Percentiles rank a stretch among this genome's conserved stretches.
Conservation (phyloP, 495 filamentous ascomycete genomes). For the Articulospora tetracladia region DNA sequence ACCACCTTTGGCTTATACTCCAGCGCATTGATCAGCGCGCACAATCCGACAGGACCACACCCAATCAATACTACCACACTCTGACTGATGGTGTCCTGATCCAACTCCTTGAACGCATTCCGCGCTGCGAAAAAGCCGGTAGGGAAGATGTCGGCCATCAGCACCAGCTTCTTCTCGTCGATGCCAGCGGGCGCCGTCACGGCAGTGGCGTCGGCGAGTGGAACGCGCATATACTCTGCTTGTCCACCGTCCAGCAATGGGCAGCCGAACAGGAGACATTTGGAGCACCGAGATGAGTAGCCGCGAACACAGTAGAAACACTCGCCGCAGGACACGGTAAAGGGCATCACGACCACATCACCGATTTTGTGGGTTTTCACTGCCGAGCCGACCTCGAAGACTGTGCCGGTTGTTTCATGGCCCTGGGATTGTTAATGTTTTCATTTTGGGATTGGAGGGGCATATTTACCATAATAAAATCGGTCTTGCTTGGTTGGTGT, state of each 20-base stretch:
- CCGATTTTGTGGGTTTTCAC: slow-evolving; percentile 71
- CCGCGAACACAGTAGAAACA: slow-evolving; percentile 91
- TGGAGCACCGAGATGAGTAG: slow-evolving; percentile 79
- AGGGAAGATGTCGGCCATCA: slow-evolving; percentile 86
- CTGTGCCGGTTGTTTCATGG: slow-evolving; percentile 78
- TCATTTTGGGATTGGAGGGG: not conserved
- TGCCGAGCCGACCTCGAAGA: slow-evolving; percentile 60
- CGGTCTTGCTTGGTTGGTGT: slow-evolving; percentile 60
- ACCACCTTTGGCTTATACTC: slow-evolving; percentile 78
- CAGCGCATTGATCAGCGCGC: slow-evolving; percentile 78
- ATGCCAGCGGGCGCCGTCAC: slow-evolving; percentile 74
- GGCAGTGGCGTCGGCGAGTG: slow-evolving; percentile 78
- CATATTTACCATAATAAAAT: slow-evolving; percentile 47
- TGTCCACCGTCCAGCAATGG: slow-evolving; percentile 77
- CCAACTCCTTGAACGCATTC: slow-evolving; percentile 72
- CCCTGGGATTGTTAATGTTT: slow-evolving; percentile 35
- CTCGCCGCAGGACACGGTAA: slow-evolving; percentile 78
- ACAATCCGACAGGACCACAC: slow-evolving; percentile 86
- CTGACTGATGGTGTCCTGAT: slow-evolving; percentile 56
- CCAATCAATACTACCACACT: slow-evolving; percentile 76
- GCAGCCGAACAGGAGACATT: slow-evolving; percentile 71
- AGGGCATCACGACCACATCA: slow-evolving; percentile 77
- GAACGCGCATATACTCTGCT: slow-evolving; percentile 86
- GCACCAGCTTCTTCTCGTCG: slow-evolving; percentile 72
- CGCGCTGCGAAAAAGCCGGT: slow-evolving; percentile 88